phyloP scores from a whole-genome alignment of 129 eudicot genomes.

The Glebionis coronaria region DNA sequence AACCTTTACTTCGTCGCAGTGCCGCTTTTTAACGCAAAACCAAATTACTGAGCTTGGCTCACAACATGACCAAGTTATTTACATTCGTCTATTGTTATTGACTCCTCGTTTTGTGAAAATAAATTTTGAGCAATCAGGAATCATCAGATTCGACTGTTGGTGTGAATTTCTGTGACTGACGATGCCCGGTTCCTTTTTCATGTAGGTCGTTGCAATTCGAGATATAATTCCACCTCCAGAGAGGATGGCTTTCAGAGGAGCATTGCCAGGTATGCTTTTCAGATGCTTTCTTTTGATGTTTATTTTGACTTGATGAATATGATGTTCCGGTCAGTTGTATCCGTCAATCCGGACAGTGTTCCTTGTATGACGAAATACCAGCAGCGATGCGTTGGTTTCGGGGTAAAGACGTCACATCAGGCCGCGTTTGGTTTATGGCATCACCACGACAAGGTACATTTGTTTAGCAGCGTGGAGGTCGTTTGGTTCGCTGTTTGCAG shows the following conservation, averaged over 20 bases:
- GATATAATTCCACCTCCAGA: conserved; percentile 83
- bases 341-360: too few relatives aligned
- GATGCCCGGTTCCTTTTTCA: conserved; percentile 12
- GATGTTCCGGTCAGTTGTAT: too few relatives aligned
- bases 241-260: conserved; percentile 69
- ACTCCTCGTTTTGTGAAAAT: not conserved
- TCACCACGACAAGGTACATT: too few relatives aligned
- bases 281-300: conserved; percentile 17
- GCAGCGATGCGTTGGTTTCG: too few relatives aligned
- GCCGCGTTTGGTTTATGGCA: too few relatives aligned
- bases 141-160: conserved; percentile 1
- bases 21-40: too few relatives aligned
- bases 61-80: conserved; percentile 8
- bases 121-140: conserved; percentile 13
- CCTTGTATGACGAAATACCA: too few relatives aligned
- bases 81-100: not conserved
- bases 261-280: conserved; percentile 76
- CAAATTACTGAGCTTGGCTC: too few relatives aligned
- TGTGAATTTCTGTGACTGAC: conserved; percentile 22
- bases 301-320: not conserved
- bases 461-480: too few relatives aligned
- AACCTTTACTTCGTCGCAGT: not conserved
- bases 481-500: too few relatives aligned
- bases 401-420: too few relatives aligned
- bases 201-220: conserved; percentile 84